Percentiles rank a stretch among this genome's conserved stretches.
Conservation (phyloP, 148 eudicot genomes). For the Pouteria glomerata region DNA sequence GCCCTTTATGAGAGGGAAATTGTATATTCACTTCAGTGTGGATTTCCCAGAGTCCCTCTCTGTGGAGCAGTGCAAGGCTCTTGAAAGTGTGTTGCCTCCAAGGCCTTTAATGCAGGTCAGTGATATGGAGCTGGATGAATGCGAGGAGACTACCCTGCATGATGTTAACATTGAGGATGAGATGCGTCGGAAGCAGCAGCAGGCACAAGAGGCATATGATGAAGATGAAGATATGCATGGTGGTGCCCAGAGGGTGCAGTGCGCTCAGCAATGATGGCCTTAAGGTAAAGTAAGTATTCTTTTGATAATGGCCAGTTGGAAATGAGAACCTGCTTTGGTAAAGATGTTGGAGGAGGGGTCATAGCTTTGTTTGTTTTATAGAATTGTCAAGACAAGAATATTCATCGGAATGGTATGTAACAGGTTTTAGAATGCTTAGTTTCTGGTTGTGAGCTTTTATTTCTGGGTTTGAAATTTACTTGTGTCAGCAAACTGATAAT, state of each 20-base stretch:
- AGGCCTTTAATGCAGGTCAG: constrained; percentile 27
- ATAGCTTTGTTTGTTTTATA: background rate
- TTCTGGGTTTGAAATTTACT: background rate
- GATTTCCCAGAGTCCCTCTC: constrained; percentile 42
- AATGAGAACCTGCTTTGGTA: background rate
- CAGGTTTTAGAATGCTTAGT: background rate
- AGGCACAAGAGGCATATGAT: constrained; percentile 45
- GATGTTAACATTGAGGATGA: constrained; percentile 52
- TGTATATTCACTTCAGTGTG: constrained; percentile 46
- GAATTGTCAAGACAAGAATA: constrained; percentile 1
- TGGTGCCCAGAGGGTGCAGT: constrained; percentile 51
- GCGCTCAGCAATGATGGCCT: constrained; percentile 38
- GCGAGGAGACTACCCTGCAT: constrained; percentile 50
- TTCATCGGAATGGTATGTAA: background rate
- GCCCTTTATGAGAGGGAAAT: constrained; percentile 46
- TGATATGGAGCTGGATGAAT: constrained; percentile 46
- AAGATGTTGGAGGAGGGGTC: background rate
- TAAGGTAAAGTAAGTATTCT: background rate
- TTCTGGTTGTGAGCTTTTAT: background rate
- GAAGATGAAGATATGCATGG: constrained; percentile 53
- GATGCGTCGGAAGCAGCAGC: constrained; percentile 44
- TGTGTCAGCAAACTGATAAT: background rate
- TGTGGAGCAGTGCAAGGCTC: constrained; percentile 38
- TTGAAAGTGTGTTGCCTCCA: constrained; percentile 44
- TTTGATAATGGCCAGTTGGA: background rate